Base-by-base conservation (phyloP, 176 grass and related monocot species). In the Rhynchospora breviuscula region DNA sequence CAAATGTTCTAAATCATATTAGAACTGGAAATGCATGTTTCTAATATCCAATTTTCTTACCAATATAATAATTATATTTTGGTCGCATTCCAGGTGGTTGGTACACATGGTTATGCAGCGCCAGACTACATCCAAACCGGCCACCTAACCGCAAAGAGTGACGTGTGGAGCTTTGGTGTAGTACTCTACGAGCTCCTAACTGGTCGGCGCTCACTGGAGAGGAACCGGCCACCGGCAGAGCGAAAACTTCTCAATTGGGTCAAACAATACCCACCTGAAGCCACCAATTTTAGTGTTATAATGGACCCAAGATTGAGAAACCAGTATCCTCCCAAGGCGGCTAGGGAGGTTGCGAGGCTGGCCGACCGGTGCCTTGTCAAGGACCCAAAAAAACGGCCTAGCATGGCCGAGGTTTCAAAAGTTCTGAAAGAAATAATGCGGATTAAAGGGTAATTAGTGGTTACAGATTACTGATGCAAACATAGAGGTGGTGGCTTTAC, bases 91-190 rank as follows among this genome's bases (percentile, higher is more conserved):
- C 80, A 97, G 92, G 92, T 94, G 47, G 92, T 94, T 12, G 95
- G 95, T 12, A 98, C 95, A 52, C 85, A 94, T 35, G 95, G 95
- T 3, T 98, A 98, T 78, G 95, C 92, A 47, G 92, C 95, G n/a
- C 95, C 95, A 35, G 95, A 98, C 72, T 98, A 98, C 84, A 88
- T 98, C 62, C 89, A 98, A 87, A 98, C 92, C 44, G 95, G 92
- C 0, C 95, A 98, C 84, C 86, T 98, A 19, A 98, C 89, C 8
- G 61, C 49, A 43, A 91, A 94, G 89, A 94, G 92, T 53, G 95
- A 98, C 59, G 90, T 98, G 52, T 98, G 92, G 90, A 92, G 95
- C 65, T 95, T 93, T 81, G 95, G 95, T 4, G 90, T 98, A 45
- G 92, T 94, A 76, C 84, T 93, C 17, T 94, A 91, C 81, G 95